Evolutionary conservation across 768 basidiomycete species (phyloP).

Genomic region (Podaxis rugospora): DNA sequence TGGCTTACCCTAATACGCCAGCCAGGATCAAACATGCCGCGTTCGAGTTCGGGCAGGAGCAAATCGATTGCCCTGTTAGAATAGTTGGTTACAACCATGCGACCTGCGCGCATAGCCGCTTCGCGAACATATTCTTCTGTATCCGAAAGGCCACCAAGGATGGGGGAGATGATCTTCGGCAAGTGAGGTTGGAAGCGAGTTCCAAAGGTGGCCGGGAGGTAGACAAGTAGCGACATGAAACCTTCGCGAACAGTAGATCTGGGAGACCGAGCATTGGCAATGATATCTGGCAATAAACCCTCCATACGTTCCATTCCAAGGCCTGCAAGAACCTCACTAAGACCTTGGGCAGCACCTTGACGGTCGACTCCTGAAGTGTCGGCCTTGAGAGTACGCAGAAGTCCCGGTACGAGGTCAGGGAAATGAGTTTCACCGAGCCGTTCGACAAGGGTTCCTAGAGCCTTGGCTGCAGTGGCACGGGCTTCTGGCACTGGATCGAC

Average conservation of each 20-base stretch:
- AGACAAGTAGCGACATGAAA: constrained; percentile 97
- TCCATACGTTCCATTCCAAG: constrained; percentile 98
- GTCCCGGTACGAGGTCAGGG: constrained; percentile 90
- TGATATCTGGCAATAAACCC: constrained; percentile 89
- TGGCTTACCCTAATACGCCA: constrained; percentile 89
- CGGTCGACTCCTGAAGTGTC: constrained; percentile 95
- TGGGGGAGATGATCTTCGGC: constrained; percentile 90
- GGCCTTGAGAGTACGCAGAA: constrained; percentile 84
- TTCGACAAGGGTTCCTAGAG: constrained; percentile 94
- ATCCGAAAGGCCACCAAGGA: constrained; percentile 88
- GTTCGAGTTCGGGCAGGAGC: constrained; percentile 89
- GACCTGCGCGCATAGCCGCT: constrained; percentile 96
- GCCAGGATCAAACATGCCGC: constrained; percentile 89
- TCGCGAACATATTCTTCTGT: constrained; percentile 94
- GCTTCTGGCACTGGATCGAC: constrained; percentile 98
- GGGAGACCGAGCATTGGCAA: constrained; percentile 86
- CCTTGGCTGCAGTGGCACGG: constrained; percentile 94
- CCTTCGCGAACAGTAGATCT: constrained; percentile 92
- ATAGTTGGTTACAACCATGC: constrained; percentile 97
- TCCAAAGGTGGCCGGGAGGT: constrained; percentile 93
- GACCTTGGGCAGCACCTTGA: constrained; percentile 96
- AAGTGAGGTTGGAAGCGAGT: constrained; percentile 95
- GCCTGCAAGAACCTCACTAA: constrained; percentile 91
- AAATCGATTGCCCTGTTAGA: constrained; percentile 89
- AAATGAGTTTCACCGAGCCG: constrained; percentile 92